Base-by-base conservation (phyloP, 352 stramenopile species). In the Discostella stelligera region DNA sequence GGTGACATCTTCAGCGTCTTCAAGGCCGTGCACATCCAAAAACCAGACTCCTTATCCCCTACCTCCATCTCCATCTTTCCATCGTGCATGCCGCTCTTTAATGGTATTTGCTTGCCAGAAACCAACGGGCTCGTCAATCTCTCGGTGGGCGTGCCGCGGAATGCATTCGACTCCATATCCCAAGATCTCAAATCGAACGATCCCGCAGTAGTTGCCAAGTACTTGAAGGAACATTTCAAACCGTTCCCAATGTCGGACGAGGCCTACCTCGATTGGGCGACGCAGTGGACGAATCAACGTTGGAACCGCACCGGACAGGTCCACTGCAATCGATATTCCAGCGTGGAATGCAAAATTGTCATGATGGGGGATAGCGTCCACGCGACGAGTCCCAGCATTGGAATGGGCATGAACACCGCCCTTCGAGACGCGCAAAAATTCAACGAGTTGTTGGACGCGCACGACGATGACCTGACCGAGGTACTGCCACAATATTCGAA, bases 361-460 rank as follows among this genome's bases (percentile, higher is more conserved):
- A 18, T 88, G 2, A 69, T 86, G 49, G 82, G 82, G 37, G 82
- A 88, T 50, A 80, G 79, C 1, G 82, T 73, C 7, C 82, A 89
- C 49, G 82, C 82, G 3, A 86, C 79, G 0, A 74, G 46, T 44
- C 79, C 82, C 11, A 69, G 21, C 5, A 86, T 89, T 65, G 82
- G 82, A 0, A 82, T 83, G 74, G 82, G 82, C 14, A 87, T 86
- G 79, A 89, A 89, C 48, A 87, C 82, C 3, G 82, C 82, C 18
- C 30, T 89, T 0, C 14, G 71, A 21, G 82, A 89, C 75, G 77
- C 77, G 10, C 56, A 74, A 27, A 68, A 79, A 37, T 79, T 88
- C n/a, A 65, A 67, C 58, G 54, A 84, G 30, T 18, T 88, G 11
- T 48, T 88, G 25, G 61, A 86, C n/a, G 44, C 74, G 44, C 64